Evolutionary conservation across 2,329 filamentous ascomycete species (phyloP), one percentile per base, ranked within the genome.

Genomic region (Hysterium pulicare): DNA sequence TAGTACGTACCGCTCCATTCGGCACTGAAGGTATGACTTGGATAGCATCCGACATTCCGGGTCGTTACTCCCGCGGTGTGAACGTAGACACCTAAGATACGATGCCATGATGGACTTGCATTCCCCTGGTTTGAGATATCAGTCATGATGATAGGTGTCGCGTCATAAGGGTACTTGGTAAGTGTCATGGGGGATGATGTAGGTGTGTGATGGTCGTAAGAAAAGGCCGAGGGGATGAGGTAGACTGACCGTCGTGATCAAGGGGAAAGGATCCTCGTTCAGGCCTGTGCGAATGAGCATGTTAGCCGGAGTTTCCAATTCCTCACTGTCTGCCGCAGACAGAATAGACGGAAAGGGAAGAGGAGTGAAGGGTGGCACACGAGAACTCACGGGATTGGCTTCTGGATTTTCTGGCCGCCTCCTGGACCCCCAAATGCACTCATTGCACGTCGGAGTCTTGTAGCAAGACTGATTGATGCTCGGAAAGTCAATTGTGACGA

Each of bases 251-350:
- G 67, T 95, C 90, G 59, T 96, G 90, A 68, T 97, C 91, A 42
- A 97, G 81, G n/a, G 91, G 91, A 62, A 97, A 97, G 58, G 88
- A 94, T 42, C 91, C 91, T 57, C 90, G 83, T 66, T 96, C 87
- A 4, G 91, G 91, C 44, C 88, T 93, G 54, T 22, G 34, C n/a
- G 44, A 35, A 33, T 26, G 35, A 32, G 17, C 17, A 5, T 32
- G 20, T 60, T 36, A 57, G 50, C 38, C 34, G 40, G 23, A 15
- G 23, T 38, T 13, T n/a, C n/a, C n/a, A n/a, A n/a, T n/a, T 22
- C 34, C 33, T 31, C 24, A 28, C 24, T 8, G 13, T 7, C 8
- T 13, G 24, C 24, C 13, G 7, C 24, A 28, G 8, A 13, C 7
- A 28, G 24, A 19, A 38, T 24, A 21, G n/a, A 32, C 36, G 21